Conservation (phyloP, 306 rosid species). For the Dryas alaskensis region DNA sequence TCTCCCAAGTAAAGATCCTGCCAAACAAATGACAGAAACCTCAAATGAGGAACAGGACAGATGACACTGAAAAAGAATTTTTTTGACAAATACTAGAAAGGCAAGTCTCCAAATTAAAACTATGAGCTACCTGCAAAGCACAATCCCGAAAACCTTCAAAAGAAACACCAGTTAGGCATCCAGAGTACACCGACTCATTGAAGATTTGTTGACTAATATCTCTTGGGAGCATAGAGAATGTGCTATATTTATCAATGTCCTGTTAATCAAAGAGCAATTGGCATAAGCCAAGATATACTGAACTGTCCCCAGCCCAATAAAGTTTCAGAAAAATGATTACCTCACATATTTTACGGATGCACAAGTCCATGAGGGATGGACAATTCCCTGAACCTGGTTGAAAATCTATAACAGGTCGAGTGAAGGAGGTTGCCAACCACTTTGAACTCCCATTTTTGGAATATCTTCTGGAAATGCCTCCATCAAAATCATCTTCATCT, state of each 20-base stretch:
- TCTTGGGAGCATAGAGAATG: slow-evolving; percentile 70
- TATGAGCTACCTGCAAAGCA: slow-evolving; percentile 75
- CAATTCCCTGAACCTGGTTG: slow-evolving; percentile 52
- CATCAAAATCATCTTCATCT: slow-evolving; percentile 46
- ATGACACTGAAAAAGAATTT: not conserved
- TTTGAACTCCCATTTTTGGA: slow-evolving; percentile 84
- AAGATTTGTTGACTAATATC: slow-evolving; percentile 88
- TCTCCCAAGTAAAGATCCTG: slow-evolving; percentile 89
- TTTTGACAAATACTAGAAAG: not conserved
- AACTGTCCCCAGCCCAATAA: not conserved
- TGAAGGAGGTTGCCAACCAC: slow-evolving; percentile 75
- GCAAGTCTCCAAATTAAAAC: slow-evolving; percentile 11
- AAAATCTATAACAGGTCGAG: slow-evolving; percentile 48
- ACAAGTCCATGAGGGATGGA: slow-evolving; percentile 67
- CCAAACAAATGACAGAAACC: slow-evolving; percentile 15
- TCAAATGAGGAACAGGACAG: not conserved
- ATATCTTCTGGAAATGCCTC: slow-evolving; percentile 54
- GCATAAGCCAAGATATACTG: slow-evolving; percentile 18
- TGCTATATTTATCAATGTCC: slow-evolving; percentile 57
- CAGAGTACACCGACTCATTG: slow-evolving; percentile 62
- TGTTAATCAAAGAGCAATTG: slow-evolving; percentile 38
- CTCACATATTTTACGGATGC: slow-evolving; percentile 60
- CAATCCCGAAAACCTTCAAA: slow-evolving; percentile 78
- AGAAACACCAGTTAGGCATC: slow-evolving; percentile 41
- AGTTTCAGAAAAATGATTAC: slow-evolving; percentile 32